phyloP scores from a whole-genome alignment of 2,329 filamentous ascomycete species.

The Colletotrichum navitas region DNA sequence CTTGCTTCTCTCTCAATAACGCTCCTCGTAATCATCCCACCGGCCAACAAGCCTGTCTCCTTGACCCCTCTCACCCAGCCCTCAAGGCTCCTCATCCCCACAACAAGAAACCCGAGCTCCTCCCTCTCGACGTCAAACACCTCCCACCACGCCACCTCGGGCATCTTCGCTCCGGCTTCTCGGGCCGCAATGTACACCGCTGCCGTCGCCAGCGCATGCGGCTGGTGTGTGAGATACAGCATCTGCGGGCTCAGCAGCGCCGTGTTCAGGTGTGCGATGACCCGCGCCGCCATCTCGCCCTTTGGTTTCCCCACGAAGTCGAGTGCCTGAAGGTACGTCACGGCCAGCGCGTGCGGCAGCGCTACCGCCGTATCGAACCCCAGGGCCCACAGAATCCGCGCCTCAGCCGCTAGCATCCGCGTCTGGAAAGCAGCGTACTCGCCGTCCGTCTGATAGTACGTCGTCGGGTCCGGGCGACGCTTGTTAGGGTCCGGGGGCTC shows the following conservation, averaged over 20 bases:
- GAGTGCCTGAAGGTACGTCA: conserved; percentile 93
- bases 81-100: conserved; percentile 84
- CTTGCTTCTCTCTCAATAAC: conserved; percentile 72
- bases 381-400: conserved; percentile 79
- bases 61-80: conserved; percentile 73
- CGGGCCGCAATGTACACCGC: conserved; percentile 91
- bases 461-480: conserved; percentile 58
- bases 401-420: conserved; percentile 79
- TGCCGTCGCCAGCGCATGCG: conserved; percentile 84
- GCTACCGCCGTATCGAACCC: conserved; percentile 85
- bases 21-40: conserved; percentile 69
- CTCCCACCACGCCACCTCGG: conserved; percentile 94
- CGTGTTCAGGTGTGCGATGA: conserved; percentile 86
- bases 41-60: conserved; percentile 63
- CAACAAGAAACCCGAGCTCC: conserved; percentile 92
- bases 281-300: conserved; percentile 70
- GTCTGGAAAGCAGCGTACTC: conserved; percentile 75
- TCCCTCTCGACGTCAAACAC: conserved; percentile 97
- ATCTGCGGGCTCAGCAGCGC: conserved; percentile 88
- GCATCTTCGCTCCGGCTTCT: conserved; percentile 81
- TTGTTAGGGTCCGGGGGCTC: conserved; percentile 45
- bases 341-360: conserved; percentile 85
- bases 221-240: conserved; percentile 93
- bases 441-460: conserved; percentile 80
- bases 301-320: conserved; percentile 69